Evolutionary conservation across 1,284 basidiomycete genomes (phyloP).

Genomic region (Mycocalia duriaeana): DNA sequence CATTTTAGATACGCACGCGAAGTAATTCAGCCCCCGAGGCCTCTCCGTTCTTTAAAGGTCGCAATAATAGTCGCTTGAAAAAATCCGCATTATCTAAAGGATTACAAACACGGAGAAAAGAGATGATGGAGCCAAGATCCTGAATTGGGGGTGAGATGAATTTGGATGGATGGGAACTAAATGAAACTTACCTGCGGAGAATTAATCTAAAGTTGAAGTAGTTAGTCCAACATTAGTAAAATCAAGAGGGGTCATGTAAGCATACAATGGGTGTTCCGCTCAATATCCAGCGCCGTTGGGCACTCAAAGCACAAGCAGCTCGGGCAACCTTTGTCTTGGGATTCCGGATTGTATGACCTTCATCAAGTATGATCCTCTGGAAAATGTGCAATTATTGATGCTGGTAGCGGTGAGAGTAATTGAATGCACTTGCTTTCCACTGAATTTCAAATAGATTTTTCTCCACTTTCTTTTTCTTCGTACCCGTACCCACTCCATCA

Average conservation of each 20-base stretch:
- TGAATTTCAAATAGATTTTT: constrained; percentile 58
- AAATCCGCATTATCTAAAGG: constrained; percentile 80
- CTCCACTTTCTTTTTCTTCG: constrained; percentile 49
- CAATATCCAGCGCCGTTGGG: constrained; percentile 77
- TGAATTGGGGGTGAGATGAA: constrained; percentile 19
- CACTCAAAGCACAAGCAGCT: constrained; percentile 62
- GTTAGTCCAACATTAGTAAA: constrained; percentile 4
- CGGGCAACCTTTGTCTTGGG: constrained; percentile 79
- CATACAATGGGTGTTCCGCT: constrained; percentile 83
- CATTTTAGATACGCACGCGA: too few relatives aligned
- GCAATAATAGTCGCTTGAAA: constrained; percentile 71
- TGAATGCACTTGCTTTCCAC: constrained; percentile 78
- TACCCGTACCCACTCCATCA: constrained; percentile 21
- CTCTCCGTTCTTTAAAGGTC: constrained; percentile 67
- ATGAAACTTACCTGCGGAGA: constrained; percentile 49
- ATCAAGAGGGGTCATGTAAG: too few relatives aligned
- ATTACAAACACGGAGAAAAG: constrained; percentile 75
- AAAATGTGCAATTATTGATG: background rate
- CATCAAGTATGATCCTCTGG: constrained; percentile 81
- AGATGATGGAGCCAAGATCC: constrained; percentile 83
- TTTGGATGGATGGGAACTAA: background rate
- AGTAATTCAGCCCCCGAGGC: constrained; percentile 65
- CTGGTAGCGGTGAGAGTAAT: too few relatives aligned
- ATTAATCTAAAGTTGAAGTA: constrained; percentile 56
- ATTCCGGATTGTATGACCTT: constrained; percentile 85